Evolutionary conservation across 306 rosid species (phyloP).

Genomic region (Cicer arietinum): DNA sequence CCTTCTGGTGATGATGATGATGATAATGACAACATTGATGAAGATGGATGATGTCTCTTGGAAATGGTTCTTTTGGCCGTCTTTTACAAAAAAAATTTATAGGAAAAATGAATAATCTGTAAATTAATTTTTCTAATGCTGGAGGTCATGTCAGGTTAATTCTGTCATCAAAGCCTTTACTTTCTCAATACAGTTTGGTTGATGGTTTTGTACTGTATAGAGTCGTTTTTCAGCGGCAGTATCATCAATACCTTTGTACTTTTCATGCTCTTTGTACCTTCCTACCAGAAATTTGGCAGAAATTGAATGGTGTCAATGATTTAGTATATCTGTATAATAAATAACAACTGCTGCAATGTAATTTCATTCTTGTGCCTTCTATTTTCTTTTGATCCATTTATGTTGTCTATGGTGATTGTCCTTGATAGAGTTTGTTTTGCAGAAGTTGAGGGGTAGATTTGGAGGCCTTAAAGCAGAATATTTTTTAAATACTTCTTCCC

Average conservation of each 20-base stretch:
- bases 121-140: slow-evolving; percentile 69
- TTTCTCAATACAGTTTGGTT: slow-evolving; percentile 29
- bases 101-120: slow-evolving; percentile 65
- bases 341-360: slow-evolving; percentile 11
- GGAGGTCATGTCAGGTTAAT: slow-evolving; percentile 65
- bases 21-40: slow-evolving; percentile 65
- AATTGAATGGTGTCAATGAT: background rate
- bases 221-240: slow-evolving; percentile 32
- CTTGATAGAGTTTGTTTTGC: slow-evolving; percentile 41
- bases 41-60: slow-evolving; percentile 55
- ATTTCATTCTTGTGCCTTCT: slow-evolving; percentile 6
- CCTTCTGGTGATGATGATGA: slow-evolving; percentile 72
- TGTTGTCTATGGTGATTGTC: slow-evolving; percentile 19
- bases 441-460: slow-evolving; percentile 41
- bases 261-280: slow-evolving; percentile 34
- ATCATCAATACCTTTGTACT: slow-evolving; percentile 5
- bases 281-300: slow-evolving; percentile 29
- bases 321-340: background rate
- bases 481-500: slow-evolving; percentile 3
- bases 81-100: slow-evolving; percentile 57
- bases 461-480: slow-evolving; percentile 36
- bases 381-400: background rate
- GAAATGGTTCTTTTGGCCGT: slow-evolving; percentile 50
- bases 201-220: slow-evolving; percentile 26
- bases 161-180: slow-evolving; percentile 45